Evolutionary conservation across 495 filamentous ascomycete species (phyloP).

Genomic region (Neurospora sp.): DNA sequence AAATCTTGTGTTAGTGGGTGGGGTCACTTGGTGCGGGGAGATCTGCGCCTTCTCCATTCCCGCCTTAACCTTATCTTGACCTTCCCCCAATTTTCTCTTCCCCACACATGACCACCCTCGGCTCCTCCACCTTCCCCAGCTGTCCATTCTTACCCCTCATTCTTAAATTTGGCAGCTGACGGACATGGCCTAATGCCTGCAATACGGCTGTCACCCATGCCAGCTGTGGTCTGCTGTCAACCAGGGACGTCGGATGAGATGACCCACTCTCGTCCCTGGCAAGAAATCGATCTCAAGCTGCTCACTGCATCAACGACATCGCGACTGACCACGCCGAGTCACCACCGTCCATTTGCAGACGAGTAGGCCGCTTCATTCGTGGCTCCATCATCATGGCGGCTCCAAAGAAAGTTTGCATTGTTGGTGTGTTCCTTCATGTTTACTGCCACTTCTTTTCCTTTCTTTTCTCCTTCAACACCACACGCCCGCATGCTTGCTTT

Average conservation of each 20-base stretch:
- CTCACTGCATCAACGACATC: neutral
- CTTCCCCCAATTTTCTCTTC: neutral
- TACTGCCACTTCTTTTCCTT: neutral
- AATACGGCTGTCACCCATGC: neutral
- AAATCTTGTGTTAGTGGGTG: neutral
- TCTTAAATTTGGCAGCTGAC: neutral
- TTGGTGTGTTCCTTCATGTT: slow-evolving; percentile 39
- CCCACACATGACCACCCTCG: neutral
- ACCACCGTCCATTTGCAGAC: neutral
- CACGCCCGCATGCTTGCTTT: neutral
- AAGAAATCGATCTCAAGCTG: neutral
- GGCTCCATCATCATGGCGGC: neutral
- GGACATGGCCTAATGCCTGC: neutral
- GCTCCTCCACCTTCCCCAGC: neutral
- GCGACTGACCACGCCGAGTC: neutral
- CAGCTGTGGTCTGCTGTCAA: neutral
- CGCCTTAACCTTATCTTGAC: neutral
- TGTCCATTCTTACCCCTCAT: neutral
- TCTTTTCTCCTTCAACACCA: neutral
- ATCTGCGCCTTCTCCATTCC: neutral
- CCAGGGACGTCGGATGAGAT: neutral
- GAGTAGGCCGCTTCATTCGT: neutral
- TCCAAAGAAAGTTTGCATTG: slow-evolving; percentile 55
- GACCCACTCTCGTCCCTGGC: neutral
- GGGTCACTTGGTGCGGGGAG: neutral